Evolutionary conservation across 2,329 filamentous ascomycete species (phyloP).

Genomic region (Fusarium nygamai): DNA sequence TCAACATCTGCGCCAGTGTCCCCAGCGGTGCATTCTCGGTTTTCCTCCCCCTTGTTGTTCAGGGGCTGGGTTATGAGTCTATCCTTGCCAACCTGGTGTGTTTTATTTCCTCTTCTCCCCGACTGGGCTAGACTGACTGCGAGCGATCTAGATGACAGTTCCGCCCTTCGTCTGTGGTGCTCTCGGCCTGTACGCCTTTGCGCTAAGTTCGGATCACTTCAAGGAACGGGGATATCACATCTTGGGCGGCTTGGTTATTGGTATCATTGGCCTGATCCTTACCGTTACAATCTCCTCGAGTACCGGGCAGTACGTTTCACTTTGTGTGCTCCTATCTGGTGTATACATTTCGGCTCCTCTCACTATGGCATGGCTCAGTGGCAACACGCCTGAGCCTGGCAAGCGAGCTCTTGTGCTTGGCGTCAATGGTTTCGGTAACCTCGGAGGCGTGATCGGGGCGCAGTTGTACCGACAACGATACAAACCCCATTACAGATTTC

Average conservation of each 20-base stretch:
- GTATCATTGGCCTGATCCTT: constrained; percentile 39
- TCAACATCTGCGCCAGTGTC: constrained; percentile 44
- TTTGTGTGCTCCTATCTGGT: constrained; percentile 41
- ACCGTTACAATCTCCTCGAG: constrained; percentile 37
- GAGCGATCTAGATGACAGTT: constrained; percentile 38
- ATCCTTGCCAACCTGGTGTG: constrained; percentile 42
- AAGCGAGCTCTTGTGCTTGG: constrained; percentile 43
- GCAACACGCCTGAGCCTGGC: constrained; percentile 44
- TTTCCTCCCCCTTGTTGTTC: constrained; percentile 42
- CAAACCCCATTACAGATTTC: constrained; percentile 37
- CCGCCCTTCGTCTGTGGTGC: constrained; percentile 43
- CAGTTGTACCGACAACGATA: constrained; percentile 41
- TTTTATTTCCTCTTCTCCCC: background rate
- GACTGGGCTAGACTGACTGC: background rate
- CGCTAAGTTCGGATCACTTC: constrained; percentile 40
- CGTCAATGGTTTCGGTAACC: constrained; percentile 44
- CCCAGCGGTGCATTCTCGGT: constrained; percentile 42
- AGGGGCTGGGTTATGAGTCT: constrained; percentile 42
- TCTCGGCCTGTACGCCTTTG: constrained; percentile 41
- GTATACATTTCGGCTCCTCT: constrained; percentile 42
- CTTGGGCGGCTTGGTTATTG: constrained; percentile 35
- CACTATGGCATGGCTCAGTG: constrained; percentile 43
- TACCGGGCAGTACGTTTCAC: constrained; percentile 37
- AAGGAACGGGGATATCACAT: constrained; percentile 43
- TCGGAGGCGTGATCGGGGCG: constrained; percentile 41